Conservation (phyloP, 306 rosid species). For the Rosa rugosa region DNA sequence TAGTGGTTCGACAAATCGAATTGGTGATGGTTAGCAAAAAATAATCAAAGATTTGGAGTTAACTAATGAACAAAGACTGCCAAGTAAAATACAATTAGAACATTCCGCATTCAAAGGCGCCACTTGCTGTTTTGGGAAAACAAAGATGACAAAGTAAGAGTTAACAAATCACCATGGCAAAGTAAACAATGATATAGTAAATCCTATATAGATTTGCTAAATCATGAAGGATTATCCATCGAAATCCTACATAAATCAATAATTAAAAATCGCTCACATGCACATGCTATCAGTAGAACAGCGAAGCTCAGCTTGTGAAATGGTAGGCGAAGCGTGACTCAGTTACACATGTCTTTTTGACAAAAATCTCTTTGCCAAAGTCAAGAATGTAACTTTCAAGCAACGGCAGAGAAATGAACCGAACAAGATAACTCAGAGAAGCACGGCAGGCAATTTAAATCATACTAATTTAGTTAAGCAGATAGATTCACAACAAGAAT, state of each 20-base stretch:
- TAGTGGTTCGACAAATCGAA: background rate
- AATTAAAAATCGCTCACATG: background rate
- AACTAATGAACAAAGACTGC: background rate
- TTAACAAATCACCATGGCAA: background rate
- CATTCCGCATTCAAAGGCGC: background rate
- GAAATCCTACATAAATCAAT: background rate
- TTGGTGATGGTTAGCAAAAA: background rate
- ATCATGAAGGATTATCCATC: background rate
- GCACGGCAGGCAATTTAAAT: background rate
- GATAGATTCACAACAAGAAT: background rate
- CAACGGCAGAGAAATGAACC: background rate
- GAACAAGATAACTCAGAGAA: background rate
- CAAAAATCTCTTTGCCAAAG: background rate
- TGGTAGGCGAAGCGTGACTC: background rate
- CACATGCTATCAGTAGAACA: background rate
- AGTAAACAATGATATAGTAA: background rate
- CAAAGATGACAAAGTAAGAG: background rate
- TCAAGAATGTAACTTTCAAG: too few relatives aligned
- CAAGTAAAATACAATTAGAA: background rate
- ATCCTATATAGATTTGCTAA: too few relatives aligned
- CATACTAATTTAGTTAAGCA: background rate
- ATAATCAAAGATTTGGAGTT: background rate
- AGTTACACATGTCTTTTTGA: background rate
- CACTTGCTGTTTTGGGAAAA: background rate
- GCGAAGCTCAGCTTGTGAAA: background rate